Base-by-base conservation (phyloP, 345 rosid genomes). In the Arabis hirsuta region DNA sequence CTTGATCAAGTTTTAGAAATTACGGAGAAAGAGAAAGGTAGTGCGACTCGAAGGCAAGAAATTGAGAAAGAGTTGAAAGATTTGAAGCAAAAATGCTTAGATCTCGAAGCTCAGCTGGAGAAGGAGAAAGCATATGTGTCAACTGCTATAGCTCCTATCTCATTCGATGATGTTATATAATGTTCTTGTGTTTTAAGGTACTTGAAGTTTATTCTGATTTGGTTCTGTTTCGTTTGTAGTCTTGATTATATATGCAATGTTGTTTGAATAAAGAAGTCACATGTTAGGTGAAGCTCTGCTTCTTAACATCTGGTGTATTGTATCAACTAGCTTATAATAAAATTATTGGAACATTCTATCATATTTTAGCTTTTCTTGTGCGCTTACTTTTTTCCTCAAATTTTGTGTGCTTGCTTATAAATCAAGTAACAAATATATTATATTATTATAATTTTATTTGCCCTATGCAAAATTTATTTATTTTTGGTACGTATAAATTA, bases 31-130 rank as follows among this genome's bases (percentile, higher is more conserved):
- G 34, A 24, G 32, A 32, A 72, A 22, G 45, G 58, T 58, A 2
- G 12, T 52, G 69, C 45, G 32, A 12, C 9, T 53, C 36, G 59
- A 2, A 2, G 67, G 10, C 42, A 47, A 44, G 64, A 53, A 36
- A 24, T 67, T 1, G 14, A 61, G 5, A n/a, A 67, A 14, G 52
- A 74, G 56, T 7, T 74, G 52, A 16, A 60, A 1, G 7, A 3
- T 1, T 31, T 67, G 55, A 66, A 66, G 20, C 45, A 13, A 0
- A 65, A 38, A 50, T 65, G 50, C 8, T 61, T 27, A 47, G 45
- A 72, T 2, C 19, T 78, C 5, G 73, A 60, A 67, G 67, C 27
- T 60, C 31, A 31, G 24, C 20, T 78, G 26, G 65, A 78, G 54
- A 55, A 42, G 14, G 46, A 67, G 31, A 51, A 65, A 10, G 48